Evolutionary conservation across 768 basidiomycete species (phyloP), one percentile per base, ranked within the genome.

Genomic region (Podaxis sp.): DNA sequence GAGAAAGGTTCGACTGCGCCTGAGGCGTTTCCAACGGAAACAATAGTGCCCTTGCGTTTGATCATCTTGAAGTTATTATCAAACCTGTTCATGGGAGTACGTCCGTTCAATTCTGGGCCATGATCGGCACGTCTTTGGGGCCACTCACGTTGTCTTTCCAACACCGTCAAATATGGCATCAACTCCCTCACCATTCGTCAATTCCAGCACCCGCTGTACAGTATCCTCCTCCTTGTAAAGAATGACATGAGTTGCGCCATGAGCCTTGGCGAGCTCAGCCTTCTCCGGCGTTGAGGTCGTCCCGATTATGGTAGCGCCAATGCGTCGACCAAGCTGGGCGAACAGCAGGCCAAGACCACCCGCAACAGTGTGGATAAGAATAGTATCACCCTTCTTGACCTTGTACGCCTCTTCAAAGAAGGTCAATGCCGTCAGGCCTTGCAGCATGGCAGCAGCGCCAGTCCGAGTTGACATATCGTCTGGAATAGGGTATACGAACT

Each of bases 161-260:
- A 99, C 93, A 28, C 96, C 96, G 67, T 99, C 96, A 67, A 89
- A 96, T 23, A 93, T 83, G 14, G 85, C 95, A 63, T 96, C 83
- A 4, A 94, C 91, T 14, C 93, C 91, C 65, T 86, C 79, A 5
- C 90, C 91, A 44, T 84, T 84, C 0, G 93, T 93, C 57, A 93
- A 73, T 66, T 90, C 86, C 57, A 88, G 70, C 14, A 91, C 90
- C 48, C 86, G 81, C 64, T 88, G 69, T 10, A 91, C 88, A 0
- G 88, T 88, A 62, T 92, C 82, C 67, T 92, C 90, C 50, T 81
- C 76, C 10, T 82, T 83, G 72, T 93, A 94, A 42, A 95, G 71
- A 62, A 98, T 87, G 52, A 97, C 93, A 69, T 96, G 87, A 69
- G 91, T 85, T 0, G 93, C 92, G 10, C 96, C 96, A 60, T 90